phyloP scores from a whole-genome alignment of 176 grass and related monocot species.

The Rhynchospora breviuscula region DNA sequence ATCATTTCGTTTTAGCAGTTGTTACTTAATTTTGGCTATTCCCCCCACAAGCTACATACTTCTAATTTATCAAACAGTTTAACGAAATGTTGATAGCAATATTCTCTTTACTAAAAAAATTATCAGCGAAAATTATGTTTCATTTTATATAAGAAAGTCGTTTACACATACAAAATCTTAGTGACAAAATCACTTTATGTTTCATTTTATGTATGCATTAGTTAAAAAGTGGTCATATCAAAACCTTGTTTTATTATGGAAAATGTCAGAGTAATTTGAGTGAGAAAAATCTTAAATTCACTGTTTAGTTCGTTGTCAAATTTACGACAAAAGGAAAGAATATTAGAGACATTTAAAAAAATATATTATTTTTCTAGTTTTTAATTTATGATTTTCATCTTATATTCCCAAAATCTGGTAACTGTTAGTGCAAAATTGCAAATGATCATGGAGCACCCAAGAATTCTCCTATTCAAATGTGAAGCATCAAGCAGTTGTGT shows the following conservation, averaged over 20 bases:
- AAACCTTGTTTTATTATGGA: background rate
- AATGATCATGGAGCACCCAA: background rate
- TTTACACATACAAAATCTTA: no score
- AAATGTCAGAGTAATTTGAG: background rate
- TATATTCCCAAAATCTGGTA: background rate
- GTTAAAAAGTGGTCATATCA: background rate
- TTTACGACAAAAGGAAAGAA: background rate
- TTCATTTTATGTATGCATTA: no score
- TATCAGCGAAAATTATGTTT: background rate
- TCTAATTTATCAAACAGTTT: background rate
- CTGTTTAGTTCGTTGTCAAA: background rate
- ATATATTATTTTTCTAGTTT: background rate
- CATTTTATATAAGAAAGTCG: background rate
- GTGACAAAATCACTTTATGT: no score
- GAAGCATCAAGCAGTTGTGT: background rate
- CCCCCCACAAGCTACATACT: background rate
- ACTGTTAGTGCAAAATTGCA: background rate
- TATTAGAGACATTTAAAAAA: background rate
- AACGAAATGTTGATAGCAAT: background rate
- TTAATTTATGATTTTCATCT: background rate
- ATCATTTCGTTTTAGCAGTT: background rate
- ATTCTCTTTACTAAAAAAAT: background rate
- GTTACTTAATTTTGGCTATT: background rate
- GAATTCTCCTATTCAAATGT: background rate
- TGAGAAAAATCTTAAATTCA: background rate